Percentiles rank a stretch among this genome's conserved stretches.
Evolutionary conservation across 2,329 filamentous ascomycete species (phyloP).

Genomic region (Aureobasidium pullulans): DNA sequence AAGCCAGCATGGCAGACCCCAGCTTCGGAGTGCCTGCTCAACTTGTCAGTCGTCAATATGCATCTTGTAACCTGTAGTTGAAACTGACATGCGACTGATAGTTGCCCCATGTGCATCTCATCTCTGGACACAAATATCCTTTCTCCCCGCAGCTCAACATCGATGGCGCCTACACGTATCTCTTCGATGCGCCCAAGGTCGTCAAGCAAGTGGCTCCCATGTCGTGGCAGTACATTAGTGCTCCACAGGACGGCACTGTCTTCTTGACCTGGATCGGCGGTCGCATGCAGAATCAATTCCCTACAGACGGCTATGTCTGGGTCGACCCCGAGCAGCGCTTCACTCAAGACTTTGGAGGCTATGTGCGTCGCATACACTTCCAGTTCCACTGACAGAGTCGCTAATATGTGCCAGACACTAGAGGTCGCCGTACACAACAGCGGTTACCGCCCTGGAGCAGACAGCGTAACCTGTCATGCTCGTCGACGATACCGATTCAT

Average conservation of each 20-base stretch:
- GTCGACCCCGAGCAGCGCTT: slow-evolving; percentile 71
- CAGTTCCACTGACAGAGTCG: background rate
- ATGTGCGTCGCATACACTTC: slow-evolving; percentile 40
- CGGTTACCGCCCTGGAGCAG: slow-evolving; percentile 67
- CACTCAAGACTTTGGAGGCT: slow-evolving; percentile 64
- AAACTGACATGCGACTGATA: slow-evolving; percentile 30
- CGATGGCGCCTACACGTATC: slow-evolving; percentile 73
- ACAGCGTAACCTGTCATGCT: slow-evolving; percentile 67
- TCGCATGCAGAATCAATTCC: slow-evolving; percentile 62
- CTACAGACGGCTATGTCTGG: slow-evolving; percentile 92
- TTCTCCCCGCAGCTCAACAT: slow-evolving; percentile 62
- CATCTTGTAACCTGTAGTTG: background rate
- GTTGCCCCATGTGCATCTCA: slow-evolving; percentile 83
- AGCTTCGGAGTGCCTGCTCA: slow-evolving; percentile 40
- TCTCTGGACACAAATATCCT: slow-evolving; percentile 78
- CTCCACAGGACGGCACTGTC: slow-evolving; percentile 72
- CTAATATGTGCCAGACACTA: slow-evolving; percentile 54
- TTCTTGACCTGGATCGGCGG: slow-evolving; percentile 85
- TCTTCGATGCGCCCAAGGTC: slow-evolving; percentile 76
- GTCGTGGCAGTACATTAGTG: slow-evolving; percentile 86
- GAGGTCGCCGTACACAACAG: slow-evolving; percentile 79
- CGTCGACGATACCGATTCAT: slow-evolving; percentile 81
- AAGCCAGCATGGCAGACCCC: slow-evolving; percentile 35
- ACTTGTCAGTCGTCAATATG: slow-evolving; percentile 28
- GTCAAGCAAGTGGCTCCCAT: slow-evolving; percentile 79